Conservation (phyloP, 2,329 filamentous ascomycete genomes). For the Xylariaceae sp. region DNA sequence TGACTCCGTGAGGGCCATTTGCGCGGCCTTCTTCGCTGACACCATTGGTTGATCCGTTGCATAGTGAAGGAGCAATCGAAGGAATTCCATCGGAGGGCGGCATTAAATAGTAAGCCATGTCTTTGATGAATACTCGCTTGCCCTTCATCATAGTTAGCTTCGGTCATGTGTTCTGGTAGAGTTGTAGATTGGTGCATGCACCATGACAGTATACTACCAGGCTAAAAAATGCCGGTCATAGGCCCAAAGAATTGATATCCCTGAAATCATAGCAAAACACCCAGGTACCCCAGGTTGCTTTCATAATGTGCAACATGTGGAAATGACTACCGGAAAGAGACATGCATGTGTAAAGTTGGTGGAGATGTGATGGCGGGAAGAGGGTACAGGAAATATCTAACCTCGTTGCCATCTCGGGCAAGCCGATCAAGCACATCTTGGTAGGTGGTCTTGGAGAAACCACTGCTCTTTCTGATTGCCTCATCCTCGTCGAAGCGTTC, state of each 20-base stretch:
- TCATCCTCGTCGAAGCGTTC: conserved; percentile 72
- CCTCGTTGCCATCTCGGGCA: conserved; percentile 70
- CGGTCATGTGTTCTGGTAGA: conserved; percentile 3
- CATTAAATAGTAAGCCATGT: conserved; percentile 90
- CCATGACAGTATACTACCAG: too few species aligned
- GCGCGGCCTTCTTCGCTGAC: conserved; percentile 3
- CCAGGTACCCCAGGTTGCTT: too few species aligned
- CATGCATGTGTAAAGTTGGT: too few species aligned
- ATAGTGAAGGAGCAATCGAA: conserved; percentile 75
- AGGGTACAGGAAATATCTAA: conserved; percentile 40
- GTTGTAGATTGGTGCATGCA: too few species aligned
- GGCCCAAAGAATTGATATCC: too few species aligned
- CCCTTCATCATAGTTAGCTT: conserved; percentile 55
- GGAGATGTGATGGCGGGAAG: background rate
- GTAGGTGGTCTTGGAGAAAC: conserved; percentile 69
- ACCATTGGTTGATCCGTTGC: conserved; percentile 38
- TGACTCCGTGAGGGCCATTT: conserved; percentile 26
- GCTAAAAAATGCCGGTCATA: too few species aligned
- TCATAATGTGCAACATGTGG: background rate
- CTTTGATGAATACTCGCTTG: conserved; percentile 96
- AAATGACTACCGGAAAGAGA: too few species aligned
- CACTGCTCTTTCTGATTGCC: conserved; percentile 54
- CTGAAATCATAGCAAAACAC: too few species aligned
- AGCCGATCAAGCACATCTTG: conserved; percentile 75
- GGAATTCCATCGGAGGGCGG: conserved; percentile 68